Base-by-base conservation (phyloP, 1,284 basidiomycete genomes). In the Ganoderma multipileum region DNA sequence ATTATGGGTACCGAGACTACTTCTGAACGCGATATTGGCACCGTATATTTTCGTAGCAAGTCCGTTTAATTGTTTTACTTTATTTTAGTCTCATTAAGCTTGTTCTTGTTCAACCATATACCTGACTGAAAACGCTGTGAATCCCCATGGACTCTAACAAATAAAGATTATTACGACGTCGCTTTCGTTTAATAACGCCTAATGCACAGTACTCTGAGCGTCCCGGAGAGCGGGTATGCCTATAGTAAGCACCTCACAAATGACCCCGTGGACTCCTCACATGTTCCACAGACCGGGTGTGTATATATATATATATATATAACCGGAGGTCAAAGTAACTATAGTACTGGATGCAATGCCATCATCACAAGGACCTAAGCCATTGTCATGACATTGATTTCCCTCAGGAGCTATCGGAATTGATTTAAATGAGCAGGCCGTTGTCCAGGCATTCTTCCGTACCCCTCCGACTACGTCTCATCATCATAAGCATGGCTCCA, bases 1-100 rank as follows among this genome's bases (percentile, higher is more conserved):
- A 78, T 64, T 78, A 79, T 63, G 80, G 79, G 16, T 81, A 79
- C 66, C 76, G 77, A 50, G 74, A 75, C 30, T 78, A 78, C 44
- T 60, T 69, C 18, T 67, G 39, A 67, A 16, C 7, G 33, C 11
- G 9, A 3, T 47, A 18, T n/a, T 44, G n/a, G 33, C 14, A 33
- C 7, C 28, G 23, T n/a, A 39, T 59, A 59, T 28, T 36, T 12
- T 38, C 11, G n/a, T n/a, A n/a, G n/a, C n/a, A n/a, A n/a, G n/a
- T n/a, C n/a, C n/a, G n/a, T 59, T 41, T 59, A 11, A 59, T n/a
- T 14, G n/a, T 23, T 11, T 23, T 59, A 39, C 38, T n/a, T 39
- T 59, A 39, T n/a, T 14, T 2, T 12, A 39, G 36, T 38, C n/a
- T 12, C 23, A 2, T 23, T 33, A 33, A 33, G 8, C 33, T 8